Percentiles rank a stretch among this genome's conserved stretches.
Evolutionary conservation across 371 early-diverging fungal species (phyloP).

Genomic region (Hamiltosporidium magnivora): DNA sequence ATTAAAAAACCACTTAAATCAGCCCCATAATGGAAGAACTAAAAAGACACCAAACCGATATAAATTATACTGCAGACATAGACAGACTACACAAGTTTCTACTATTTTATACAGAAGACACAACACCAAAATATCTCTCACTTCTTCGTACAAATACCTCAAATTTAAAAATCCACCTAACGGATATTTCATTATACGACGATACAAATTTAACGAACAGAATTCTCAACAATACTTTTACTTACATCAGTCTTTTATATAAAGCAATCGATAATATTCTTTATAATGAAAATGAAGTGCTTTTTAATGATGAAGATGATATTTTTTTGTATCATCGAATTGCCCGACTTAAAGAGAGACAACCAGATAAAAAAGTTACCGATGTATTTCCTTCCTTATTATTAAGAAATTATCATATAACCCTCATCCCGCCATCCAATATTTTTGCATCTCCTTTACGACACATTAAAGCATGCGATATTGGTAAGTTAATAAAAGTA

Average conservation of each 20-base stretch:
- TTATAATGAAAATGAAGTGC: conserved; percentile 32
- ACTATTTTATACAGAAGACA: conserved; percentile 47
- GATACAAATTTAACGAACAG: conserved; percentile 36
- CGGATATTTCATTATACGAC: conserved; percentile 28
- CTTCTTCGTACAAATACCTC: conserved; percentile 13
- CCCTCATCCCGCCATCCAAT: not conserved
- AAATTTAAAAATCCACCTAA: not conserved
- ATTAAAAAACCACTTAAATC: not conserved
- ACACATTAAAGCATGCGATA: conserved; percentile 64
- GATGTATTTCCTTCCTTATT: conserved; percentile 43
- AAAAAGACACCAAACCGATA: conserved; percentile 20
- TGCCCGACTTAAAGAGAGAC: conserved; percentile 45
- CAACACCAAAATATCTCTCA: conserved; percentile 41
- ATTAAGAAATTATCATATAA: conserved; percentile 43
- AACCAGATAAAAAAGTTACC: conserved; percentile 38
- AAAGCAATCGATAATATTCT: conserved; percentile 51
- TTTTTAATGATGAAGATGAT: conserved; percentile 28
- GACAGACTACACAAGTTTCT: conserved; percentile 48
- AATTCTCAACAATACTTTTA: conserved; percentile 39
- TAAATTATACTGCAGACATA: conserved; percentile 35
- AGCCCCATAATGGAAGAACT: conserved; percentile 24
- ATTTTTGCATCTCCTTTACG: conserved; percentile 61
- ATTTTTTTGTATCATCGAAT: conserved; percentile 54
- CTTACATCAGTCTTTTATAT: conserved; percentile 49
- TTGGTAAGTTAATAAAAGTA: conserved; percentile 76